Percentiles rank a stretch among this genome's conserved stretches.
Evolutionary conservation across 129 eudicot species (phyloP).

Genomic region (Escallonia herrerae): DNA sequence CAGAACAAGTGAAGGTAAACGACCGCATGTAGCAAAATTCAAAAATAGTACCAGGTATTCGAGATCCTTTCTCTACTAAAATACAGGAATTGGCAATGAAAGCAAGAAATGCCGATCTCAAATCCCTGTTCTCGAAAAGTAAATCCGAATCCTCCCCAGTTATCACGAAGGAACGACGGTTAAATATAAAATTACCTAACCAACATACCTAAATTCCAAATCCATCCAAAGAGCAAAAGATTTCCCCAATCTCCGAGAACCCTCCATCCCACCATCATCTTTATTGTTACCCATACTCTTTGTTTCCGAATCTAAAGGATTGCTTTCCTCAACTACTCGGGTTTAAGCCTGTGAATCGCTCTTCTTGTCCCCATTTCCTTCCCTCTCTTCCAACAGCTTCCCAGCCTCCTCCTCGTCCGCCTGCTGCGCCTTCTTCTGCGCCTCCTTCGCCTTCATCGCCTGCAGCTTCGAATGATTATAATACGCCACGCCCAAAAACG

Average conservation of each 20-base stretch:
- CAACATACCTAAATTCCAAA: constrained; percentile 8
- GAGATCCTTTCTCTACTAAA: background rate
- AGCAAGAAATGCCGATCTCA: constrained; percentile 1
- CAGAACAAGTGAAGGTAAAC: background rate
- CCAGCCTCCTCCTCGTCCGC: constrained; percentile 20
- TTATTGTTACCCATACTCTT: background rate
- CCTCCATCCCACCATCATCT: background rate
- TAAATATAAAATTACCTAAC: background rate
- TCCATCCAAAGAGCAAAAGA: background rate
- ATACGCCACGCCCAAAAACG: constrained; percentile 59
- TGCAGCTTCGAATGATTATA: constrained; percentile 54
- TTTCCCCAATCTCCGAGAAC: background rate
- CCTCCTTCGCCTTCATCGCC: constrained; percentile 52
- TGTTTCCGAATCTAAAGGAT: no score
- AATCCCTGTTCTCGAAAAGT: background rate
- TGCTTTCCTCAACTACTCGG: no score
- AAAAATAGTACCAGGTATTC: background rate
- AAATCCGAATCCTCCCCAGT: background rate
- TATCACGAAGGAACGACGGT: background rate
- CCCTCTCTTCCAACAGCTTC: background rate
- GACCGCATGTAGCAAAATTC: background rate
- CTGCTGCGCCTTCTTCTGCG: constrained; percentile 31
- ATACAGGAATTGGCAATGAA: background rate
- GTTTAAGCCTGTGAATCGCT: no score
- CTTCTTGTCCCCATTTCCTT: background rate